Conservation (phyloP, 768 basidiomycete species). For the Porpolomopsis calyptriformis region DNA sequence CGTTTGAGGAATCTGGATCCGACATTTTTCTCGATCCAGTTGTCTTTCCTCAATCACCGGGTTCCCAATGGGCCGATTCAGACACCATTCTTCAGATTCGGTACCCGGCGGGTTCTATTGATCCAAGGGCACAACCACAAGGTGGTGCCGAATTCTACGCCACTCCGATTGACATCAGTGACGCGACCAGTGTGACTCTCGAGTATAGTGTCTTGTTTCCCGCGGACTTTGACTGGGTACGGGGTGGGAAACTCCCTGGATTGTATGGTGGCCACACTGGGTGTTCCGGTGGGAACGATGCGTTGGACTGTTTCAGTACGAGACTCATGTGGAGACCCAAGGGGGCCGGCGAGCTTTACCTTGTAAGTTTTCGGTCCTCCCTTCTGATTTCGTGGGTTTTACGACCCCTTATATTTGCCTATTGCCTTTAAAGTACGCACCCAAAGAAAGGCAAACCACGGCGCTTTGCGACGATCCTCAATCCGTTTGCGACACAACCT, state of each 20-base stretch:
- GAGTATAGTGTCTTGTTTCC: slow-evolving; percentile 75
- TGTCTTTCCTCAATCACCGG: not conserved
- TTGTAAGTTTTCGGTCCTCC: slow-evolving; percentile 32
- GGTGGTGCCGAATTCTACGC: slow-evolving; percentile 70
- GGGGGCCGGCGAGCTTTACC: slow-evolving; percentile 67
- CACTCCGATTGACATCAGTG: slow-evolving; percentile 30
- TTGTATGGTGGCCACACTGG: slow-evolving; percentile 57
- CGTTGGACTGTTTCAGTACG: slow-evolving; percentile 70
- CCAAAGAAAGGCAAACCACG: slow-evolving; percentile 55
- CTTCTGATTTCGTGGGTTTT: not conserved
- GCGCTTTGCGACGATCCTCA: slow-evolving; percentile 45
- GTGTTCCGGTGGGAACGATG: slow-evolving; percentile 70
- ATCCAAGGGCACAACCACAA: slow-evolving; percentile 48
- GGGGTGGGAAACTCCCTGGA: slow-evolving; percentile 79
- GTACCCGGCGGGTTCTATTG: slow-evolving; percentile 61
- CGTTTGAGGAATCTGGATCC: slow-evolving; percentile 4
- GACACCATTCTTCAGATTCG: slow-evolving; percentile 47
- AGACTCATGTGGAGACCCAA: slow-evolving; percentile 69
- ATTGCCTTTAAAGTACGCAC: too few relatives aligned
- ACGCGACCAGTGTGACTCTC: slow-evolving; percentile 45
- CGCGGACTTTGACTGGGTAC: slow-evolving; percentile 60
- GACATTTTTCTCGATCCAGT: not conserved
- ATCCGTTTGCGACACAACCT: slow-evolving; percentile 53
- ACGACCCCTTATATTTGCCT: not conserved
- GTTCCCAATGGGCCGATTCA: slow-evolving; percentile 17